Evolutionary conservation across 441 rosid genomes (phyloP), one percentile per base, ranked within the genome.

Genomic region (Pelargonium myrrhifolium): DNA sequence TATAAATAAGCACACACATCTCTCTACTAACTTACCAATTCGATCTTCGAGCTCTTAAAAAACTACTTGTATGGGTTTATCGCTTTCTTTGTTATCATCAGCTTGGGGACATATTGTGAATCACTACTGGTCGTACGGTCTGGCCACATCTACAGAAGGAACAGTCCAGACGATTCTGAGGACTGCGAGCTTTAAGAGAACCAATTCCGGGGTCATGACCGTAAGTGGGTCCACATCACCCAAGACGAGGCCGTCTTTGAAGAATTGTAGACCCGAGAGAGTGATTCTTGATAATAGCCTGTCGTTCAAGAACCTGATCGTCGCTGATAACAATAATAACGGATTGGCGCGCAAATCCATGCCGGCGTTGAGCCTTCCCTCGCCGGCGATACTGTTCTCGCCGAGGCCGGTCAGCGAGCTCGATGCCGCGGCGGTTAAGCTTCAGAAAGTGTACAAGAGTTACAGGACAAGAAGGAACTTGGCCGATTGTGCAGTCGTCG

Each of bases 381-480:
- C 60, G 47, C 89, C 93, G 0, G 77, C 75, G 22, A 67, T 83
- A 20, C 68, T 75, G 64, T 86, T 82, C 60, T 85, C 97, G 11
- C 97, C 96, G 0, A 84, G 84, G 67, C 93, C 97, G 0, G 80
- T 73, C 4, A 76, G 83, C 59, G 97, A 89, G 75, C 89, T 85
- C 24, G 88, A 89, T 53, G 96, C 92, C 0, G 93, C 93, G 10
- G 93, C 93, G 1, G 82, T 83, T 65, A 87, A 77, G 78, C 67
- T 87, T 70, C 93, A 87, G 70, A 87, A 87, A 58, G 87, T 84
- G 26, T 87, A 85, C 68, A 87, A 85, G 78, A 85, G 90, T 59
- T 87, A 87, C 64, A 68, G 93, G 72, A 87, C 89, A 18, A 76
- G 93, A 68, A 73, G 93, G 66, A 85, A 82, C 65, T 84, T 87